These are phyloP conservation scores for Cercis canadensis DNA, from an alignment of 306 rosid species.

Conservation along the genomic window DNA sequence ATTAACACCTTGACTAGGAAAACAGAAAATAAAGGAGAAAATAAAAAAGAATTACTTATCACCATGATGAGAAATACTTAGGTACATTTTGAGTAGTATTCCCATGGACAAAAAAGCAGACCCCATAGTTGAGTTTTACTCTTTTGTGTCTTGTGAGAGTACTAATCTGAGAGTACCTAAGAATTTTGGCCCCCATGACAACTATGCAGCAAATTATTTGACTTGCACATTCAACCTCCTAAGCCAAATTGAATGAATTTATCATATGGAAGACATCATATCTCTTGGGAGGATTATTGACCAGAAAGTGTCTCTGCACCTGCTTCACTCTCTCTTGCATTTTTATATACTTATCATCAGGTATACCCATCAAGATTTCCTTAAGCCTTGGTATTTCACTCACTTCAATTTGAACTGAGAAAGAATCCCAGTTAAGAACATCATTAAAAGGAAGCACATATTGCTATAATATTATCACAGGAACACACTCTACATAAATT, in stretches of 20 bases:
- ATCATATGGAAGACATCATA: conserved; percentile 68
- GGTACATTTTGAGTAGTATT: too few relatives aligned
- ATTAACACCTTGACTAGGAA: too few relatives aligned
- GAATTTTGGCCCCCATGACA: too few relatives aligned
- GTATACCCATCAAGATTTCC: conserved; percentile 51
- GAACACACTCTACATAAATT: conserved; percentile 65
- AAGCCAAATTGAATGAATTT: conserved; percentile 69
- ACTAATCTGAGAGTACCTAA: too few relatives aligned
- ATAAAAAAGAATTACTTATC: too few relatives aligned
- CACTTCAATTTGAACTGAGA: conserved; percentile 51
- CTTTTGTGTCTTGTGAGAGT: too few relatives aligned
- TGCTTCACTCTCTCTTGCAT: conserved; percentile 53
- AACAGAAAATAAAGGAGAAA: too few relatives aligned
- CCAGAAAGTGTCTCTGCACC: conserved; percentile 60
- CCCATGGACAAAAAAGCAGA: too few relatives aligned
- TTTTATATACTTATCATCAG: conserved; percentile 48
- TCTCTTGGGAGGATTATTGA: conserved; percentile 59
- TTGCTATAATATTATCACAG: conserved; percentile 59
- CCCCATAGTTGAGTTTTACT: too few relatives aligned
- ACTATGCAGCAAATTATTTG: conserved; percentile 26
- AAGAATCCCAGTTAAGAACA: conserved; percentile 62
- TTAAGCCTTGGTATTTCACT: conserved; percentile 56
- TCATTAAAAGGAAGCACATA: conserved; percentile 67
- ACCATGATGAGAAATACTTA: too few relatives aligned
- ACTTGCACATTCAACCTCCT: conserved; percentile 57